Conservation (phyloP, 169 alveolate species). For the Plasmodium fragile region DNA sequence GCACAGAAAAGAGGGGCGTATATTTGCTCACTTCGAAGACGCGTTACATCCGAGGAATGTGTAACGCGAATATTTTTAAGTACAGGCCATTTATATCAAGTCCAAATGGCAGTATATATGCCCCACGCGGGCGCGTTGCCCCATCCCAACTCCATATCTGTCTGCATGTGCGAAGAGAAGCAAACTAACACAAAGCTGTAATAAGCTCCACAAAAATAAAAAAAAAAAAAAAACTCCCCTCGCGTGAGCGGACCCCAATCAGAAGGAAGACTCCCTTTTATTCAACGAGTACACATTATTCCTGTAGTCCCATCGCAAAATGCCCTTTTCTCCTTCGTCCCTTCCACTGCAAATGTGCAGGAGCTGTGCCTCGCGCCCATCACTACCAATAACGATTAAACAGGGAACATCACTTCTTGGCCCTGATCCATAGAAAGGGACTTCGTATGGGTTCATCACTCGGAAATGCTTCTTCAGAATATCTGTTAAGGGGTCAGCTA, state of each 20-base stretch:
- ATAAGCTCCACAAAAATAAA: not conserved
- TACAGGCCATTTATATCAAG: not conserved
- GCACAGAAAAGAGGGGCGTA: not conserved
- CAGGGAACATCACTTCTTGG: slow-evolving; percentile 81
- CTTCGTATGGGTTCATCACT: slow-evolving; percentile 69
- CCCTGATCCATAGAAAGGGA: slow-evolving; percentile 78
- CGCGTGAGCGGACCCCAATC: not conserved
- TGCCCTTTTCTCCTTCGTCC: slow-evolving; percentile 84
- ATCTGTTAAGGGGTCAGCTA: slow-evolving; percentile 79
- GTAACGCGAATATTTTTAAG: not conserved
- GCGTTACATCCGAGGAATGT: not conserved
- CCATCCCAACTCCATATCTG: not conserved
- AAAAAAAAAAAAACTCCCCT: not conserved
- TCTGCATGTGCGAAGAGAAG: not conserved
- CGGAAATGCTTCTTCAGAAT: slow-evolving; percentile 79
- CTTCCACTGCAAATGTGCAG: slow-evolving; percentile 82
- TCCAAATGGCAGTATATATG: not conserved
- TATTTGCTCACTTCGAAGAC: not conserved
- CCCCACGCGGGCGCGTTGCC: not conserved
- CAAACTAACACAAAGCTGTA: not conserved
- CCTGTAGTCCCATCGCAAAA: slow-evolving; percentile 78
- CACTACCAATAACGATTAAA: slow-evolving; percentile 82
- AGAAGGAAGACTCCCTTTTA: slow-evolving; percentile 29
- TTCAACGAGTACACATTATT: slow-evolving; percentile 56
- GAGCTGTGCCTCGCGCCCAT: slow-evolving; percentile 83